Conservation (phyloP, 2,329 filamentous ascomycete species). For the Epichloe bromicola region DNA sequence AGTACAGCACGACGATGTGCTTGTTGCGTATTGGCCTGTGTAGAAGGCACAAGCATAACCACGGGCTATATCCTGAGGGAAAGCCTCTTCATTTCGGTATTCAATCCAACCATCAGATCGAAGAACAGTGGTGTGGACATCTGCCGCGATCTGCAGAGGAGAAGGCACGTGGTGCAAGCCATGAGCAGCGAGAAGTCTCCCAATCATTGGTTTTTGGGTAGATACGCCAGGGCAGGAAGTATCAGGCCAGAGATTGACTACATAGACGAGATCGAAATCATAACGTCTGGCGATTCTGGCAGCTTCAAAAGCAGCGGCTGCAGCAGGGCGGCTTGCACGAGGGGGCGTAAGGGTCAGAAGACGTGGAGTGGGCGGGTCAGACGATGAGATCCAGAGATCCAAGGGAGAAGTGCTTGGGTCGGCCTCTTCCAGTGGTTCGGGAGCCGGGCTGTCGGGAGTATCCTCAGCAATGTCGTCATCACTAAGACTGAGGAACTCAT, state of each 20-base stretch:
- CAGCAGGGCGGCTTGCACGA: slow-evolving; percentile 28
- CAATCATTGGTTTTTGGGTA: slow-evolving; percentile 23
- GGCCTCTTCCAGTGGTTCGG: slow-evolving; percentile 4
- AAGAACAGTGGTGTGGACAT: slow-evolving; percentile 37
- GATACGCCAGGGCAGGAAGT: slow-evolving; percentile 7
- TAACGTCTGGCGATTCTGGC: slow-evolving; percentile 42
- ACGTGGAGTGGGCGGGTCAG: slow-evolving; percentile 15
- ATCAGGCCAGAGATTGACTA: slow-evolving; percentile 44
- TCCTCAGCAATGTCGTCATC: slow-evolving; percentile 46
- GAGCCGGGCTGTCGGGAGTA: slow-evolving; percentile 10
- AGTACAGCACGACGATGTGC: slow-evolving; percentile 13
- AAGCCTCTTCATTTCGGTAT: slow-evolving; percentile 31
- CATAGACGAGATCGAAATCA: slow-evolving; percentile 45
- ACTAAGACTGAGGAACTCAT: slow-evolving; percentile 40
- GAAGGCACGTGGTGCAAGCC: slow-evolving; percentile 36
- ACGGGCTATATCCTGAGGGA: slow-evolving; percentile 31
- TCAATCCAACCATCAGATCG: slow-evolving; percentile 39
- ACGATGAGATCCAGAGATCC: slow-evolving; percentile 11
- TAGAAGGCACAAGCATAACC: slow-evolving; percentile 43
- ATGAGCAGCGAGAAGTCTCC: slow-evolving; percentile 41
- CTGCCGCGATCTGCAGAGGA: slow-evolving; percentile 38
- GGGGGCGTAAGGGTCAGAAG: slow-evolving; percentile 33
- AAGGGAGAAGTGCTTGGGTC: slow-evolving; percentile 6
- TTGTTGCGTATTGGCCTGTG: slow-evolving; percentile 24
- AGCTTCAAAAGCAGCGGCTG: slow-evolving; percentile 39